Percentiles rank a stretch among this genome's conserved stretches.
Evolutionary conservation across 2,329 filamentous ascomycete species (phyloP).

Genomic region (Alternaria dauci): DNA sequence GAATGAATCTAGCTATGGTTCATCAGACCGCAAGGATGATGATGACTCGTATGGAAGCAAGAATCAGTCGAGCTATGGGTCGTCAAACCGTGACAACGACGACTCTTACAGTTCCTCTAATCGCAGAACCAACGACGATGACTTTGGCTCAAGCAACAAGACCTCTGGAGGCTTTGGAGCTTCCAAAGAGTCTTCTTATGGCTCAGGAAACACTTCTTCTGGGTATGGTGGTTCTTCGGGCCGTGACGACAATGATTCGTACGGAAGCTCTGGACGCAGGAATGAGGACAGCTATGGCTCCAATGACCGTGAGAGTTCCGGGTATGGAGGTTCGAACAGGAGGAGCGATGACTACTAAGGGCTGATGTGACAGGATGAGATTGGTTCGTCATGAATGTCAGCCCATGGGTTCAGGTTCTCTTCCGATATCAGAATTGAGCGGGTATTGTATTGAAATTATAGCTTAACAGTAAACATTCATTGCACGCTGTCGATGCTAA

Average conservation of each 20-base stretch:
- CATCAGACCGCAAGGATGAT: conserved; percentile 7
- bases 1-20: conserved; percentile 9
- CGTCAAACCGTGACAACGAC: conserved; percentile 8
- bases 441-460: background rate
- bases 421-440: background rate
- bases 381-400: background rate
- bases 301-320: conserved; percentile 3
- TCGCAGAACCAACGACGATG: conserved; percentile 8
- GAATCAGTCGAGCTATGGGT: conserved; percentile 15
- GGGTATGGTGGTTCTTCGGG: conserved; percentile 3
- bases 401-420: background rate
- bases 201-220: conserved; percentile 3
- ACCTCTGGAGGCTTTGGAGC: background rate
- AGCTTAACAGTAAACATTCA: background rate
- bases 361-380: background rate
- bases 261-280: conserved; percentile 6
- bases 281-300: conserved; percentile 8
- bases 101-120: conserved; percentile 16
- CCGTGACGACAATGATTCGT: conserved; percentile 2
- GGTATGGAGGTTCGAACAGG: conserved; percentile 12
- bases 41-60: conserved; percentile 12
- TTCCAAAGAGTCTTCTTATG: background rate
- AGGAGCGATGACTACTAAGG: conserved; percentile 16
- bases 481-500: background rate
- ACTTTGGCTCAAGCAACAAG: conserved; percentile 10